Percentiles rank a stretch among this genome's conserved stretches.
Evolutionary conservation across 768 basidiomycete genomes (phyloP).

Genomic region (Boletus eberwhitei): DNA sequence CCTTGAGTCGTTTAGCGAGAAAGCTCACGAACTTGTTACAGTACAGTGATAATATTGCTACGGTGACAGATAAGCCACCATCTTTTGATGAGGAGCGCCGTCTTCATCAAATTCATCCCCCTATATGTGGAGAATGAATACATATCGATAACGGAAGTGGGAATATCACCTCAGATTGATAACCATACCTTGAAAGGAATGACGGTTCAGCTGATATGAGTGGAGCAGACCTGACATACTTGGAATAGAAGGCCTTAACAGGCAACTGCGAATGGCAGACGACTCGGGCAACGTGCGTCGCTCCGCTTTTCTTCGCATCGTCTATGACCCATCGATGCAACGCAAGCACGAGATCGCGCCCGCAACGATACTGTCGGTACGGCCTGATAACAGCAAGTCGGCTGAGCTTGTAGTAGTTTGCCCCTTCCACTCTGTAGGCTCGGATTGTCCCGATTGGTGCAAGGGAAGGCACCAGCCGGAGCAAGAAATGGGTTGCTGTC

Average conservation of each 20-base stretch:
- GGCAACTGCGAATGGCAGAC: slow-evolving; percentile 67
- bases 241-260: slow-evolving; percentile 71
- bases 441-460: slow-evolving; percentile 73
- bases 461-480: slow-evolving; percentile 60
- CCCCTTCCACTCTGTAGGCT: slow-evolving; percentile 35
- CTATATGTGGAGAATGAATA: slow-evolving; percentile 37
- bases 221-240: slow-evolving; percentile 39
- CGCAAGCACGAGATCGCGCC: slow-evolving; percentile 59
- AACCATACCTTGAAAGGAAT: slow-evolving; percentile 56
- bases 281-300: slow-evolving; percentile 38
- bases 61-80: slow-evolving; percentile 58
- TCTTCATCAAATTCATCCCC: slow-evolving; percentile 77
- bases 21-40: slow-evolving; percentile 24
- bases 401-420: slow-evolving; percentile 64
- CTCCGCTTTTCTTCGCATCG: slow-evolving; percentile 31
- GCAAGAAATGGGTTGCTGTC: slow-evolving; percentile 64
- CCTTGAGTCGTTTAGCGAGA: slow-evolving; percentile 18
- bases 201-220: slow-evolving; percentile 11
- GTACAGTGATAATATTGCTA: slow-evolving; percentile 28
- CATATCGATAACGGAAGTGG: slow-evolving; percentile 18
- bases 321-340: slow-evolving; percentile 57
- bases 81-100: slow-evolving; percentile 83
- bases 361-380: slow-evolving; percentile 63
- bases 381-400: slow-evolving; percentile 66
- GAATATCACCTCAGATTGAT: slow-evolving; percentile 56